Evolutionary conservation across 1,284 basidiomycete species (phyloP).

Genomic region (Moesziomyces antarcticus): DNA sequence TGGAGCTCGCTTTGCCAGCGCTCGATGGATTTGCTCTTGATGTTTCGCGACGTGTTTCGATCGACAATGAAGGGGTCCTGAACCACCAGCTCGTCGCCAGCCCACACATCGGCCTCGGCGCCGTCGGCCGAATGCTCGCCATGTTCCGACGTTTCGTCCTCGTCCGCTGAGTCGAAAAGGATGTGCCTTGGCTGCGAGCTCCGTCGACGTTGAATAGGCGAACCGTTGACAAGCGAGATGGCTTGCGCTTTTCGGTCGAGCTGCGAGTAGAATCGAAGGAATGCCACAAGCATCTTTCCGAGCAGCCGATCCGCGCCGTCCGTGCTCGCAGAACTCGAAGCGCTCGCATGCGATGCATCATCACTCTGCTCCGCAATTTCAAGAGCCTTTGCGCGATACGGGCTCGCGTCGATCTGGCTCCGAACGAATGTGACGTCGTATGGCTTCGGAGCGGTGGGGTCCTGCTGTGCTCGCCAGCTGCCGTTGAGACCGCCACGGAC

Average conservation of each 20-base stretch:
- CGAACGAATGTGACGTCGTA: constrained; percentile 39
- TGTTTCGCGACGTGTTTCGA: constrained; percentile 66
- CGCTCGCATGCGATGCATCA: background rate
- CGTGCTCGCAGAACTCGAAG: background rate
- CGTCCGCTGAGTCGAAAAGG: constrained; percentile 20
- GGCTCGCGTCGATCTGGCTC: constrained; percentile 1
- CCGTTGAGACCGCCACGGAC: background rate
- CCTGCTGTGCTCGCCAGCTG: constrained; percentile 6
- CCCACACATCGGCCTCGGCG: constrained; percentile 61
- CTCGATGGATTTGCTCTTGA: constrained; percentile 29
- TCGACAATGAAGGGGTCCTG: constrained; percentile 68
- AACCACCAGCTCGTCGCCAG: constrained; percentile 58
- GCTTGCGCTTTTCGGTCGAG: constrained; percentile 19
- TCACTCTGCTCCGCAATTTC: background rate
- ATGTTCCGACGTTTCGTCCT: constrained; percentile 1
- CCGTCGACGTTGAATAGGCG: constrained; percentile 12
- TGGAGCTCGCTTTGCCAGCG: constrained; percentile 29
- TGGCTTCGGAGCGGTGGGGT: constrained; percentile 12
- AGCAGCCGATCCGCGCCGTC: constrained; percentile 29
- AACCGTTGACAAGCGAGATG: constrained; percentile 35
- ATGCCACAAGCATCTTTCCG: constrained; percentile 28
- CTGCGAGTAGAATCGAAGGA: constrained; percentile 26
- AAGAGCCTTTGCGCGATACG: constrained; percentile 7
- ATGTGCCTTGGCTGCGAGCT: constrained; percentile 9
- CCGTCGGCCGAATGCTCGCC: background rate